These are phyloP conservation scores for Adenanthera pavonina DNA, from an alignment of 306 rosid genomes.

Conservation along the genomic window DNA sequence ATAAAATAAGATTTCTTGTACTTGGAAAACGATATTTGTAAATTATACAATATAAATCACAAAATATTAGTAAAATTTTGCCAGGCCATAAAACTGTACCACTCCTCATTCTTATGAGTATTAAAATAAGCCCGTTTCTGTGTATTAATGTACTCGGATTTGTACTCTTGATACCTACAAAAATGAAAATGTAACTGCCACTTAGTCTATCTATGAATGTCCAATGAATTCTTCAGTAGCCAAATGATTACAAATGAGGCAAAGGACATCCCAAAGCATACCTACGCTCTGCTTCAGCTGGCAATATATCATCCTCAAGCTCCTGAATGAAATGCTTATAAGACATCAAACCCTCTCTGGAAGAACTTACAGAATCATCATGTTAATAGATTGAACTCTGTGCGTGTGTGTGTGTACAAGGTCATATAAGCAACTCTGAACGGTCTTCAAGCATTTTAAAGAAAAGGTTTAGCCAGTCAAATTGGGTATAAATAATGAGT, in stretches of 20 bases:
- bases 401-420: background rate
- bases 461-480: no score
- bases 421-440: background rate
- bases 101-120: slow-evolving; percentile 93
- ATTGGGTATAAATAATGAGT: background rate
- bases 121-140: slow-evolving; percentile 88
- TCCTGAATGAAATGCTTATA: slow-evolving; percentile 99
- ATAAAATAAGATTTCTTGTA: slow-evolving; percentile 24
- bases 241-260: slow-evolving; percentile 8
- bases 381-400: slow-evolving; percentile 9
- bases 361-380: slow-evolving; percentile 41
- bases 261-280: slow-evolving; percentile 41
- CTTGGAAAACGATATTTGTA: slow-evolving; percentile 5
- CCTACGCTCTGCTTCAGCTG: slow-evolving; percentile 98
- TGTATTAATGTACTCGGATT: slow-evolving; percentile 89
- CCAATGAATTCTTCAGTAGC: background rate
- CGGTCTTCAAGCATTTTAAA: background rate
- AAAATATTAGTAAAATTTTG: slow-evolving; percentile 27
- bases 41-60: slow-evolving; percentile 22
- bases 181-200: slow-evolving; percentile 25
- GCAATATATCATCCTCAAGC: slow-evolving; percentile 97
- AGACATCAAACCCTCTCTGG: slow-evolving; percentile 97
- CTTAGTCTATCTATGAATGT: slow-evolving; percentile 25
- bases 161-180: slow-evolving; percentile 94
- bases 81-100: slow-evolving; percentile 51